Evolutionary conservation across 1,284 basidiomycete genomes (phyloP), one percentile per base, ranked within the genome.

Genomic region (Erythrobasidium hasegawianum): DNA sequence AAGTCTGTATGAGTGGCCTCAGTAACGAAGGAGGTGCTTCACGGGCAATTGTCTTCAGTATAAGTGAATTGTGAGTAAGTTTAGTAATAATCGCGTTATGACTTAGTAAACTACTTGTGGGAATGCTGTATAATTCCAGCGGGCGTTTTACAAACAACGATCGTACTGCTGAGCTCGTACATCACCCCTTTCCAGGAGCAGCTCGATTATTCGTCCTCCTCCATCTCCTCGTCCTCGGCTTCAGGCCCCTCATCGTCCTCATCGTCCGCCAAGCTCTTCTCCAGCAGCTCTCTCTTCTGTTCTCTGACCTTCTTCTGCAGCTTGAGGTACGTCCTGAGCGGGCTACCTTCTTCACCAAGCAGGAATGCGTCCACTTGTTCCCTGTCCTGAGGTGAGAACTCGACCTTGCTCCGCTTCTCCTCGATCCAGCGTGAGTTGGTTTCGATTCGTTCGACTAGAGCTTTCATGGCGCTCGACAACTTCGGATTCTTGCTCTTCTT

Each of bases 401-500:
- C 77, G 4, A 94, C 84, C 22, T 79, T 81, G 60, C 83, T 84
- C 65, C 93, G 81, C 74, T 81, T 82, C 74, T 83, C 79, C 75
- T 89, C 86, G 39, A 89, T 81, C 87, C 86, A 94, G 67, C 80
- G 82, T n/a, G 83, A 81, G 70, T 87, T 88, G 71, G 89, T 87
- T 70, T 96, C 91, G 38, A 94, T 78, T 45, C 90, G 85, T 73
- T 95, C 93, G 49, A 92, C 80, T 2, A 96, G 80, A 0, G 81
- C 81, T 78, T 92, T 94, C 50, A 90, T 81, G n/a, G 81, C 70
- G 2, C 77, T 80, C 0, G 81, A 79, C 62, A 87, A 84, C 74
- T 89, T 89, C 1, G 76, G 79, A 56, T 72, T 71, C 11, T 56
- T 50, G 8, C 68, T 68, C 72, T 79, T 80, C 77, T 95, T 96